Percentiles rank a stretch among this genome's conserved stretches.
These are phyloP conservation scores for Ustilago lituana DNA, from an alignment of 1,284 basidiomycete genomes.

Conservation along the genomic window DNA sequence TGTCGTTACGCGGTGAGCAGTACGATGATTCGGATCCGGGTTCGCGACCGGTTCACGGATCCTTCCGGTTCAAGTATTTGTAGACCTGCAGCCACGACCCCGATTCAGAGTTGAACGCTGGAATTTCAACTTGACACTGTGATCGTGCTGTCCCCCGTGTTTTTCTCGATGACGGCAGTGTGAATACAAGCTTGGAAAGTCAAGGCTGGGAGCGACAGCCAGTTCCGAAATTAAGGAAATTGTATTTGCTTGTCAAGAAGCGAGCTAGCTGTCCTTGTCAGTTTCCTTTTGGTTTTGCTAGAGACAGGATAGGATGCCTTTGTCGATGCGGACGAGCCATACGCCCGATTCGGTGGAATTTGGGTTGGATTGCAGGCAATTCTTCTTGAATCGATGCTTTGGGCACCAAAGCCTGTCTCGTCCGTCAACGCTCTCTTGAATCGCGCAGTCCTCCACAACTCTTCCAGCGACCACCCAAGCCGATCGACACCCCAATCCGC, in stretches of 20 bases:
- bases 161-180: constrained; percentile 6
- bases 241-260: no score
- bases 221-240: no score
- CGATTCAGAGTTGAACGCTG: no score
- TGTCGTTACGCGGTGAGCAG: background rate
- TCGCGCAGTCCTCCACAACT: constrained; percentile 32
- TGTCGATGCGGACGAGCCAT: constrained; percentile 7
- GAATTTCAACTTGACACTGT: background rate
- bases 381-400: constrained; percentile 14
- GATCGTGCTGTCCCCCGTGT: constrained; percentile 2
- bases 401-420: constrained; percentile 4
- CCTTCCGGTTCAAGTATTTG: constrained; percentile 14
- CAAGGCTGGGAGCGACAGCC: no score
- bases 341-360: constrained; percentile 7
- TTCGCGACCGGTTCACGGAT: constrained; percentile 4
- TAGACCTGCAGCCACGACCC: constrained; percentile 1
- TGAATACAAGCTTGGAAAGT: no score
- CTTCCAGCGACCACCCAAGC: background rate
- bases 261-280: no score
- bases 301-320: background rate
- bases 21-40: constrained; percentile 23
- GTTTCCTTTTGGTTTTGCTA: no score
- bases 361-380: constrained; percentile 5
- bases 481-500: constrained; percentile 2
- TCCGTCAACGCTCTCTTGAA: background rate